Evolutionary conservation across 306 rosid species (phyloP), one percentile per base, ranked within the genome.

Genomic region (Lathyrus sativus): DNA sequence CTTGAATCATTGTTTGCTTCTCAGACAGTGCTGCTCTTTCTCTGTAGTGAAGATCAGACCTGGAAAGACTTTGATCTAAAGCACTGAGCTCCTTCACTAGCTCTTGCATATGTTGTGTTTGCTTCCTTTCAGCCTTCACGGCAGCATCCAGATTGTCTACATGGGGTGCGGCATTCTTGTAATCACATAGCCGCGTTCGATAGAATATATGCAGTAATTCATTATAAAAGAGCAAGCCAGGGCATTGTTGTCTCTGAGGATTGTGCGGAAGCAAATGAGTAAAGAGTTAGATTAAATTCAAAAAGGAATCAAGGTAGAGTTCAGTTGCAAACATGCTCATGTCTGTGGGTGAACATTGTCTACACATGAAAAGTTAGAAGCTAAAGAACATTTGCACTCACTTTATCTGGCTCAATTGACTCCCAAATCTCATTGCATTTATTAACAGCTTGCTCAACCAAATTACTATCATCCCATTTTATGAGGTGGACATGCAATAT

Each of bases 61-160:
- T 80, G 35, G 96, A 83, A 45, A 92, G 96, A 84, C 96, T 92
- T 75, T 83, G 96, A 71, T 80, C 88, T 74, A 92, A 69, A 45
- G 85, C 86, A 70, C 84, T 71, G 28, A 92, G 83, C 78, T 92
- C 98, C 78, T 74, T 88, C 57, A 73, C 77, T 67, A 90, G 82
- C 74, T 83, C 93, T 77, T 79, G 84, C 67, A 92, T 67, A 37
- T 72, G 83, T 67, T 79, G 88, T 51, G 85, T 85, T 74, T 83
- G 86, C 78, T 82, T 90, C 83, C 81, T 77, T 77, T 90, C 95
- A 59, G 86, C 81, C 83, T 85, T 92, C 96, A 90, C 69, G 49
- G 96, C 91, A 80, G 96, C 96, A 65, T 92, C 98, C 83, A 92
- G 78, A 77, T 73, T 90, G 79, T 92, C 98, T 28, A 90, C 85